Conservation (phyloP, 768 basidiomycete species). For the Auriculariales sp. region DNA sequence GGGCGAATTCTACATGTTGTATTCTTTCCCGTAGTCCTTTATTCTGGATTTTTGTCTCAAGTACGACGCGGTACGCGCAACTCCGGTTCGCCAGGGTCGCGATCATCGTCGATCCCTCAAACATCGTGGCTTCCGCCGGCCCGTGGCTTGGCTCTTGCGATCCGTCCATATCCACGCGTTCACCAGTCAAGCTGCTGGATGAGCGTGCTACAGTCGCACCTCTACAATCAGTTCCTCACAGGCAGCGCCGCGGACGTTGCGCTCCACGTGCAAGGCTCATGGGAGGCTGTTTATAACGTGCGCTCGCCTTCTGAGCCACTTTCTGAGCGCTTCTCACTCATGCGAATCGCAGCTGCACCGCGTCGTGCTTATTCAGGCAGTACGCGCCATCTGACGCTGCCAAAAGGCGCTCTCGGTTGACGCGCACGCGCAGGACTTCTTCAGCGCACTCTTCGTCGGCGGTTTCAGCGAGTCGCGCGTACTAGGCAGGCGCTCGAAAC, state of each 20-base stretch:
- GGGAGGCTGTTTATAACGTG: conserved; percentile 53
- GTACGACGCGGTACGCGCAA: too few species aligned
- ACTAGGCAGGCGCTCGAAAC: too few species aligned
- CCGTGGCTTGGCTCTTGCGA: too few species aligned
- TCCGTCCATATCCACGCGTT: too few species aligned
- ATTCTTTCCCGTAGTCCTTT: too few species aligned
- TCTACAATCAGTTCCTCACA: conserved; percentile 60
- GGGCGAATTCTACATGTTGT: too few species aligned
- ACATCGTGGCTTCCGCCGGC: too few species aligned
- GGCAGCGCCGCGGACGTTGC: conserved; percentile 67
- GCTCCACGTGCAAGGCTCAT: conserved; percentile 49
- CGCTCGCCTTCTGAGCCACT: neutral
- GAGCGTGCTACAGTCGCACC: conserved; percentile 51
- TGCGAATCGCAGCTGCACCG: conserved; percentile 36
- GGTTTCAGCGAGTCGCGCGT: conserved; percentile 51
- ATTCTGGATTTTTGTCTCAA: too few species aligned
- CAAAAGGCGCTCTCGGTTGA: neutral
- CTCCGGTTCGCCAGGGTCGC: too few species aligned
- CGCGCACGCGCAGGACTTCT: conserved; percentile 52
- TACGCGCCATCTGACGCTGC: conserved; percentile 13
- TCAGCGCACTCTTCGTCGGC: conserved; percentile 71
- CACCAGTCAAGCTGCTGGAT: too few species aligned
- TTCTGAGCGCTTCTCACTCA: neutral
- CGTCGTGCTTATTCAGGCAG: conserved; percentile 80
- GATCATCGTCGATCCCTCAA: too few species aligned